A percentile compares a stretch with the other conserved stretches of the same genome.
These are phyloP conservation scores for Logfia minima DNA, from an alignment of 129 eudicot genomes.

Conservation along the genomic window DNA sequence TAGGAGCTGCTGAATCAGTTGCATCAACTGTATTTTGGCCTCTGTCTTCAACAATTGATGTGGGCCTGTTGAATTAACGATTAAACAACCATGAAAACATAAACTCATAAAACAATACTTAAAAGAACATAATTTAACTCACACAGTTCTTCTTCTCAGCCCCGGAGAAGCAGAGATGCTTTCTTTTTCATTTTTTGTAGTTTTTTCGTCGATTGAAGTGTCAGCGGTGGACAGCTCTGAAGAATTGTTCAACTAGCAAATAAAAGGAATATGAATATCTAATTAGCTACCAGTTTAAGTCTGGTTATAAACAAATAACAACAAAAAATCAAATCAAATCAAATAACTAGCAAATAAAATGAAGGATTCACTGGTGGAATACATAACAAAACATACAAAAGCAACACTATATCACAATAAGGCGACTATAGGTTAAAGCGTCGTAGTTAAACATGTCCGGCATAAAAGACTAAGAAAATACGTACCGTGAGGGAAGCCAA, in stretches of 20 bases:
- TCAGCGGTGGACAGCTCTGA: constrained; percentile 38
- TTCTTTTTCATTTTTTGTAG: constrained; percentile 47
- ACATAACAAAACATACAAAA: not conserved
- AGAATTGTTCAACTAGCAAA: constrained; percentile 31
- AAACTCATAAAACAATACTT: not conserved
- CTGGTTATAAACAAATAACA: not conserved
- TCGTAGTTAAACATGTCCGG: not conserved
- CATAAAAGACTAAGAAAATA: not conserved
- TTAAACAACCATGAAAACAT: not conserved
- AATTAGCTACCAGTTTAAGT: not conserved
- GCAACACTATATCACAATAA: not conserved
- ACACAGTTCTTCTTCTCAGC: constrained; percentile 78
- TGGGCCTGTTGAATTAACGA: constrained; percentile 41
- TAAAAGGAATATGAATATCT: constrained; percentile 7
- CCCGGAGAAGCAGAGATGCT: constrained; percentile 44
- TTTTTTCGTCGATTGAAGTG: constrained; percentile 30
- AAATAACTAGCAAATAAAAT: not conserved
- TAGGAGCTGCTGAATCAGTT: constrained; percentile 44
- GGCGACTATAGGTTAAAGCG: not conserved
- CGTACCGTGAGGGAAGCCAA: constrained; percentile 55
- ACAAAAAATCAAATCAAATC: not conserved
- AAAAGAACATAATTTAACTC: constrained; percentile 28
- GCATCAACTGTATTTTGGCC: constrained; percentile 34
- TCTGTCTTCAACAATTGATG: constrained; percentile 42
- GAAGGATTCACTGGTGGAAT: not conserved